Percentiles rank a stretch among this genome's conserved stretches.
Evolutionary conservation across 129 eudicot genomes (phyloP).

Genomic region (Flaveria brownii): DNA sequence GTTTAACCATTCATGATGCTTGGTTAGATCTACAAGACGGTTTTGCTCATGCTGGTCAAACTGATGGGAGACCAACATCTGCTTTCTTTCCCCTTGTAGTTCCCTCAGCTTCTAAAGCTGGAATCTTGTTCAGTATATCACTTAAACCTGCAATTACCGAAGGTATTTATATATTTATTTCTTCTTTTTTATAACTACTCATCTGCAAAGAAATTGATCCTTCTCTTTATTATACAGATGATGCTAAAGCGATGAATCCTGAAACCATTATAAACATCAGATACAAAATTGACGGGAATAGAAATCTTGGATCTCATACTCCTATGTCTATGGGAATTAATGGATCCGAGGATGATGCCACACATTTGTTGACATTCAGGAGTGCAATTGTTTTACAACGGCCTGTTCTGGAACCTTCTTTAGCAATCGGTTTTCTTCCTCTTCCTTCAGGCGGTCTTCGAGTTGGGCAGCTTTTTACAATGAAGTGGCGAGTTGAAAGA

Average conservation of each 20-base stretch:
- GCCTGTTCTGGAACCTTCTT: constrained; percentile 92
- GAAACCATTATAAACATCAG: constrained; percentile 70
- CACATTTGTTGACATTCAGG: constrained; percentile 60
- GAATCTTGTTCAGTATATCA: constrained; percentile 72
- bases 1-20: constrained; percentile 77
- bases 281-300: constrained; percentile 68
- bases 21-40: constrained; percentile 99
- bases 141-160: constrained; percentile 37
- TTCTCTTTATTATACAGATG: constrained; percentile 50
- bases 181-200: constrained; percentile 3
- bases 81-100: constrained; percentile 80
- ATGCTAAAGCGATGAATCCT: constrained; percentile 41
- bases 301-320: constrained; percentile 79
- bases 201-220: constrained; percentile 1
- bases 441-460: constrained; percentile 82
- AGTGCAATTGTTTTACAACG: constrained; percentile 76
- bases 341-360: constrained; percentile 39
- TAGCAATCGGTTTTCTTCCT: constrained; percentile 96
- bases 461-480: constrained; percentile 91
- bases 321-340: constrained; percentile 51
- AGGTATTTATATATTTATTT: constrained; percentile 40
- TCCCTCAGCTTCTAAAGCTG: constrained; percentile 80
- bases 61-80: constrained; percentile 79
- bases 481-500: constrained; percentile 97
- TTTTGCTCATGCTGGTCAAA: constrained; percentile 72